Conservation (phyloP, 139 green algal species). For the Closterium sp. region DNA sequence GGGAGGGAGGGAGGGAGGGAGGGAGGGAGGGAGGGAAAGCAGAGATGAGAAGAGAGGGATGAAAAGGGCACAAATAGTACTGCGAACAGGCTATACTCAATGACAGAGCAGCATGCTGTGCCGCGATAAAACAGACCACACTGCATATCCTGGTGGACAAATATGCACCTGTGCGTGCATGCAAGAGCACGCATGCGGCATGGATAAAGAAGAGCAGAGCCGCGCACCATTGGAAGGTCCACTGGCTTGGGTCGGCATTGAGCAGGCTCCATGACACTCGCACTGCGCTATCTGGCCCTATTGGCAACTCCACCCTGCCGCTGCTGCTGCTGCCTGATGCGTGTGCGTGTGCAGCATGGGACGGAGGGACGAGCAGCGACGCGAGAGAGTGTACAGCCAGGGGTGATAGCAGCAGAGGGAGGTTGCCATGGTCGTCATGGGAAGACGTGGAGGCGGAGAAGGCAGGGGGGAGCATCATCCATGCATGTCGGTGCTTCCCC, state of each 20-base stretch:
- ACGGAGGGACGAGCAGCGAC: too few species aligned
- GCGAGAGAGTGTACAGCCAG: not conserved
- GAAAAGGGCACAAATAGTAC: not conserved
- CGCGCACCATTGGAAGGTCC: not conserved
- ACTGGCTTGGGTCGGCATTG: not conserved
- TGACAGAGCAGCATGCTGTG: too few species aligned
- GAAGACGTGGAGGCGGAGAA: not conserved
- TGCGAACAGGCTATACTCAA: too few species aligned
- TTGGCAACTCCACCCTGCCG: not conserved
- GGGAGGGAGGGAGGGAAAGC: too few species aligned
- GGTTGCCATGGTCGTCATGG: not conserved
- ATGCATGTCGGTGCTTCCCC: not conserved
- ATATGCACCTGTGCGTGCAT: too few species aligned
- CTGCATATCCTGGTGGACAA: too few species aligned
- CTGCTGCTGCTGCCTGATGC: not conserved
- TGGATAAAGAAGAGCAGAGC: too few species aligned
- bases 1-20: not conserved
- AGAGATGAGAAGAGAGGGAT: too few species aligned
- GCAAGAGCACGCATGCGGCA: not conserved
- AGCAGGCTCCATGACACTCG: not conserved
- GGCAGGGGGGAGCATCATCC: not conserved
- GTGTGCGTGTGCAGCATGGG: not conserved
- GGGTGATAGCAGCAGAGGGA: not conserved
- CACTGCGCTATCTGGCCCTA: not conserved
- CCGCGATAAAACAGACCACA: too few species aligned